Evolutionary conservation across 345 rosid genomes (phyloP), one percentile per base, ranked within the genome.

Genomic region (Cardiospermum halicacabum): DNA sequence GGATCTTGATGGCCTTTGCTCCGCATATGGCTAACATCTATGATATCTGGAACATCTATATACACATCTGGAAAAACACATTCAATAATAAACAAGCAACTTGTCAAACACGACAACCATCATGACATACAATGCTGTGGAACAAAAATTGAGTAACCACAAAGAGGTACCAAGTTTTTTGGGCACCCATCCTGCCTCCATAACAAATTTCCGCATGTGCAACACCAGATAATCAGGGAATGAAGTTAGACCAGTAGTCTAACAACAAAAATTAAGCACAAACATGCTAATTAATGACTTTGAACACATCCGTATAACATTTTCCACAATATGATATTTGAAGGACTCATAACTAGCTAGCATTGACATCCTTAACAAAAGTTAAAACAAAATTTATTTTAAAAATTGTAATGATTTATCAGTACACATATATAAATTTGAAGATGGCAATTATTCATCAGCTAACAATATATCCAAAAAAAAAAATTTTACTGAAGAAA

Each of bases 161-260:
- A 50, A 31, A 64, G 73, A 39, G 56, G 60, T 80, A 94, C 99
- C 97, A 56, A 94, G 99, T 76, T 91, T 94, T 74, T 91, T 94
- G 19, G 99, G 99, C 74, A 94, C 99, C 99, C 97, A 94, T 70
- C 99, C 99, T 21, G 68, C 96, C 70, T 87, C 97, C 96, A 94
- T 82, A 36, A 94, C 96, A 74, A 94, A 94, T 72, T 87, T 94
- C 57, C 91, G 78, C 96, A 94, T 94, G 85, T 94, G 99, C 87
- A 91, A 80, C 55, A 91, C 96, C 82, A 91, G 73, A 76, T 84
- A 94, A 74, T 94, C 97, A 67, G 97, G 97, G 78, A 94, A 94
- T 53, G 99, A 89, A 66, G 99, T 89, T 60, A 94, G 75, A 24
- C 97, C 89, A 72, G 93, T 82, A 58, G 88, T 82, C 90, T 97